phyloP scores from a whole-genome alignment of 106 monocot species.

The Apostasia ramifera region DNA sequence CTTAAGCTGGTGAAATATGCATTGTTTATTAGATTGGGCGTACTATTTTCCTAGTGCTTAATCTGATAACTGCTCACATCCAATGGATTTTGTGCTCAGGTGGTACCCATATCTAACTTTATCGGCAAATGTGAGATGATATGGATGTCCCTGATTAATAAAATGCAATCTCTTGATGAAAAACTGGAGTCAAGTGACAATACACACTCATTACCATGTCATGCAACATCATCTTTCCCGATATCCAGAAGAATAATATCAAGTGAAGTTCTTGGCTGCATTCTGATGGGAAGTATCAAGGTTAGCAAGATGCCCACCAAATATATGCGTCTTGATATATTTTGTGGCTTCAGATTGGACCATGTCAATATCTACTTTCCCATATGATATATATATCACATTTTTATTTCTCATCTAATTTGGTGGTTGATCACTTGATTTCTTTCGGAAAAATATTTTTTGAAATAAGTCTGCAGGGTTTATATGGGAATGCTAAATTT shows the following conservation, averaged over 20 bases:
- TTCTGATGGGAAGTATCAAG: constrained; percentile 68
- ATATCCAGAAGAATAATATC: constrained; percentile 53
- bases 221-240: constrained; percentile 27
- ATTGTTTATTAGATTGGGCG: not conserved
- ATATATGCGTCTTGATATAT: no score
- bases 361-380: not conserved
- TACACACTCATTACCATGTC: constrained; percentile 14
- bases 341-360: no score
- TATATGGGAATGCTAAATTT: no score
- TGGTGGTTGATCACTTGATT: no score
- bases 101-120: constrained; percentile 66
- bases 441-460: no score
- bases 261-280: constrained; percentile 61
- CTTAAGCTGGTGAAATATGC: constrained; percentile 48
- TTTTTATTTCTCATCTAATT: not conserved
- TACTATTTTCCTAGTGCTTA: not conserved
- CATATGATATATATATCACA: not conserved
- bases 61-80: not conserved
- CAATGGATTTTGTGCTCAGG: constrained; percentile 28
- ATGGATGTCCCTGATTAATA: constrained; percentile 30
- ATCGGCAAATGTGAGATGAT: constrained; percentile 44
- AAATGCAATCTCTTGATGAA: constrained; percentile 19
- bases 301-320: constrained; percentile 21
- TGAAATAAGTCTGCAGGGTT: no score
- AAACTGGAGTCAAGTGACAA: not conserved